Base-by-base conservation (phyloP, 2,329 filamentous ascomycete species). In the Keithomyces neogunnii region DNA sequence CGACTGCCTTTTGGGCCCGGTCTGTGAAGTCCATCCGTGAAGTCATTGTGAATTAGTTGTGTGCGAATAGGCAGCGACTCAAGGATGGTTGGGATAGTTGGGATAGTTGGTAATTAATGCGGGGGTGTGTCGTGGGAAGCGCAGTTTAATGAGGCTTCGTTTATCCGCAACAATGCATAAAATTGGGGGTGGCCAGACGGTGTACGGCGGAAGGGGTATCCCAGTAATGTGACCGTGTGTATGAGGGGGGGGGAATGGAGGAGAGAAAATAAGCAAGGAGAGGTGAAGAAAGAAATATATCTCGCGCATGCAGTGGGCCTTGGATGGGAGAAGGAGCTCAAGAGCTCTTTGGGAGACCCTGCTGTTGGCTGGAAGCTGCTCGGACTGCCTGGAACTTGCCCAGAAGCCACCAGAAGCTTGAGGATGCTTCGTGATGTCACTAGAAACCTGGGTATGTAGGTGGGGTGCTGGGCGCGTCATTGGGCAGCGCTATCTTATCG, bases 21-120 rank as follows among this genome's bases (percentile, higher is more conserved):
- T 97, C 92, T 59, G 93, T 99, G 68, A 96, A 96, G 67, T 95
- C 86, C 84, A 91, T 89, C 63, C 84, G 81, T 49, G 84, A 80
- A 69, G 79, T 81, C 86, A 90, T 89, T 59, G 59, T 81, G 66
- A 47, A 6, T 32, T 19, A 26, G 44, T 33, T 35, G 33, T 45
- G 4, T 31, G 35, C 11, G 28, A 11, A 8, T 30, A 8, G 33
- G 4, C 3, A 35, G 26, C 11, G 43, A 29, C 19, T 19, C 19
- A 19, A 19, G 19, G 19, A 19, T 19, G 19, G 19, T 19, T 19
- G 19, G 19, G 19, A 19, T 19, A 19, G 19, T 19, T 19, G 19
- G 19, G 19, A 19, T 19, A 19, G 19, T 19, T 44, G 32, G 9
- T n/a, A 30, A 40, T 11, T 9, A 2, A 26, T 43, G 32, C 45